These are phyloP conservation scores for Trichoderma asperellum DNA, from an alignment of 2,329 filamentous ascomycete genomes.

Conservation along the genomic window DNA sequence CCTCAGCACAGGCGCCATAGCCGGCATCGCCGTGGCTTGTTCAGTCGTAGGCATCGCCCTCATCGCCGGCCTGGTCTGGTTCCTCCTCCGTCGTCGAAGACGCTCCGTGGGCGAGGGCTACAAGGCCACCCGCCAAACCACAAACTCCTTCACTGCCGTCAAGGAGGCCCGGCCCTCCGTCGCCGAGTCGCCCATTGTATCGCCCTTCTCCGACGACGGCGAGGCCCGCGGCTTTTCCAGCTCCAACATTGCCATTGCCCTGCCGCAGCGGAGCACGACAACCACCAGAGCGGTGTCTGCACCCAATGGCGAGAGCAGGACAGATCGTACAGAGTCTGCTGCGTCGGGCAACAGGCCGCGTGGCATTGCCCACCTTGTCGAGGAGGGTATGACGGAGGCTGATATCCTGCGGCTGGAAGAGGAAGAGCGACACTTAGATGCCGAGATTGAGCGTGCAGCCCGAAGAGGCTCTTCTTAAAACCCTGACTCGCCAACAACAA, in stretches of 20 bases:
- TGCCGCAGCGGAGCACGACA: background rate
- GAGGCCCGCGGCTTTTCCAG: constrained; percentile 23
- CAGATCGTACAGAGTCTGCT: constrained; percentile 32
- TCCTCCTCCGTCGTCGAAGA: constrained; percentile 48
- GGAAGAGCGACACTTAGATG: constrained; percentile 61
- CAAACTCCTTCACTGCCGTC: constrained; percentile 49
- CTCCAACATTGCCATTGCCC: background rate
- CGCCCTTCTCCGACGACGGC: constrained; percentile 51
- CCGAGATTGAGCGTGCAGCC: constrained; percentile 55
- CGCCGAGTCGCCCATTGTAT: constrained; percentile 45
- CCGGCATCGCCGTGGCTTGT: constrained; percentile 52
- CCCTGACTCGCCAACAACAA: background rate
- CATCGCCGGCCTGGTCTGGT: constrained; percentile 47
- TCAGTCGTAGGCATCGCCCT: constrained; percentile 46
- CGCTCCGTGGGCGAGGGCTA: constrained; percentile 2
- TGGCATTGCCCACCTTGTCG: constrained; percentile 57
- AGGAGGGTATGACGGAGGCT: constrained; percentile 63
- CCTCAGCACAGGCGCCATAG: constrained; percentile 50
- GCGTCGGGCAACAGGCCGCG: constrained; percentile 40
- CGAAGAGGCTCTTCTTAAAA: constrained; percentile 13
- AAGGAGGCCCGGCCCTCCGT: constrained; percentile 49
- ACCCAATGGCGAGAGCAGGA: background rate
- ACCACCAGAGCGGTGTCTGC: background rate
- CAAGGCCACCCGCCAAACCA: constrained; percentile 32
- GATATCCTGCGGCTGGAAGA: constrained; percentile 61